These are phyloP conservation scores for Gentiana macrophylla DNA, from an alignment of 257 asterid genomes.

Conservation along the genomic window DNA sequence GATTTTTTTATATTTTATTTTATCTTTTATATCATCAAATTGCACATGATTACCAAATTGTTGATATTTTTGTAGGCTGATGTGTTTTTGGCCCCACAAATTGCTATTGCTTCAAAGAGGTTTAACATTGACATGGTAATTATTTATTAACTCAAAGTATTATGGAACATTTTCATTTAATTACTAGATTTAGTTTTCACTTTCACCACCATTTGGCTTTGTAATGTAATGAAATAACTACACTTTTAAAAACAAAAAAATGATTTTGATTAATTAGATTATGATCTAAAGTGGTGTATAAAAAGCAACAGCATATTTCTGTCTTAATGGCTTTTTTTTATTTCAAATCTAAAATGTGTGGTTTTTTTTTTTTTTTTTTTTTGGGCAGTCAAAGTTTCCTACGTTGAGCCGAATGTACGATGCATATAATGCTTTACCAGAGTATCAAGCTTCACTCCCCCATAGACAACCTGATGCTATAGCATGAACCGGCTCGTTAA, in stretches of 20 bases:
- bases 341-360: no score
- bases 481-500: constrained; percentile 7
- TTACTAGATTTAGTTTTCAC: not conserved
- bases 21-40: no score
- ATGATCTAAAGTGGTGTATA: no score
- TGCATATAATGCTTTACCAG: constrained; percentile 44
- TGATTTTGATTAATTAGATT: no score
- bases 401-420: constrained; percentile 29
- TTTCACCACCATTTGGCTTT: not conserved
- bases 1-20: no score
- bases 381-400: constrained; percentile 43
- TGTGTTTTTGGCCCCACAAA: constrained; percentile 79
- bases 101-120: constrained; percentile 26
- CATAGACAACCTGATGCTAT: constrained; percentile 62
- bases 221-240: no score
- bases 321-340: no score
- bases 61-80: constrained; percentile 52
- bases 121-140: no score
- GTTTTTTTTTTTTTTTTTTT: not conserved
- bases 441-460: constrained; percentile 55
- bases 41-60: not conserved
- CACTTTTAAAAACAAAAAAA: no score
- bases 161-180: no score
- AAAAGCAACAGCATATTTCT: no score
- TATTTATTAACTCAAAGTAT: no score